Percentiles rank a stretch among this genome's conserved stretches.
These are phyloP conservation scores for Asclepias syriaca DNA, from an alignment of 257 asterid genomes.

Conservation along the genomic window DNA sequence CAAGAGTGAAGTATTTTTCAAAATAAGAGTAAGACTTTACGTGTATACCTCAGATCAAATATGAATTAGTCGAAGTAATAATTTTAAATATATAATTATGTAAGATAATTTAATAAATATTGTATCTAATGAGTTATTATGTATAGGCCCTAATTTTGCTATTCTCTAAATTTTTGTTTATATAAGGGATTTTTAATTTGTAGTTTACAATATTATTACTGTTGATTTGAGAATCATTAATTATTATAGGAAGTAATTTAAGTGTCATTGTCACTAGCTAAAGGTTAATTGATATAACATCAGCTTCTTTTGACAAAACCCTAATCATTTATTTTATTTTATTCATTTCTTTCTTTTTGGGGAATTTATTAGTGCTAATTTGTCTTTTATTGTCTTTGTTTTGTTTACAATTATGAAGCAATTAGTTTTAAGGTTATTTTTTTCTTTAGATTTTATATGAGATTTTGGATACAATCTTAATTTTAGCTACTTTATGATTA, in stretches of 20 bases:
- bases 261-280: conserved; percentile 22
- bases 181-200: too few relatives aligned
- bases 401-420: background rate
- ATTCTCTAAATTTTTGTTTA: too few relatives aligned
- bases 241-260: background rate
- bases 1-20: too few relatives aligned
- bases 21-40: too few relatives aligned
- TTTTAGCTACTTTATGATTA: too few relatives aligned
- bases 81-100: too few relatives aligned
- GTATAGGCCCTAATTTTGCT: too few relatives aligned
- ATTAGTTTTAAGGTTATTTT: background rate
- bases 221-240: conserved; percentile 15
- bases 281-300: background rate
- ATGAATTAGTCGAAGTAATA: too few relatives aligned
- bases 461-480: too few relatives aligned
- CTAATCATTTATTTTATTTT: background rate
- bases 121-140: background rate
- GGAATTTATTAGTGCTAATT: background rate
- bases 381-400: conserved; percentile 5
- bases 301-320: conserved; percentile 6
- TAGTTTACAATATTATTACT: background rate
- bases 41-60: background rate
- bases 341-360: too few relatives aligned
- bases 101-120: background rate
- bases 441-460: too few relatives aligned